Conservation (phyloP, 352 stramenopile species). For the Phytophthora pistaciae region DNA sequence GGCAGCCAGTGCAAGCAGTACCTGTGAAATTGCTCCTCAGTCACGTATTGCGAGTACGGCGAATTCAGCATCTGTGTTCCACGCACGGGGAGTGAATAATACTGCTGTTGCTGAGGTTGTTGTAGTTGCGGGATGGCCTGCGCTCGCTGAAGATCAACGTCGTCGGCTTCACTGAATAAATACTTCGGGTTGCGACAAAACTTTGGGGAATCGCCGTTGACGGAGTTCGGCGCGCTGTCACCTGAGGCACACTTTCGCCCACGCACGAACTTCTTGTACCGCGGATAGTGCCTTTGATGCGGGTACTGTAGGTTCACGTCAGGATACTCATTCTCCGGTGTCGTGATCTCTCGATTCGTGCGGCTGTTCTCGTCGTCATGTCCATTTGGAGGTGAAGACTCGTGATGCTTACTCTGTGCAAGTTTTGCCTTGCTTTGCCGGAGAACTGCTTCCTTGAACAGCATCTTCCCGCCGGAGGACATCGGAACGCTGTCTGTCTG, state of each 20-base stretch:
- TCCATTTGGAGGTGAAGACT: conserved; percentile 4
- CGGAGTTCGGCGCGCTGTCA: conserved; percentile 11
- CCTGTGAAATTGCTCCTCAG: conserved; percentile 48
- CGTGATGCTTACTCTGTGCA: conserved; percentile 16
- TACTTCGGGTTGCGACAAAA: conserved; percentile 31
- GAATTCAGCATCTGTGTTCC: conserved; percentile 22
- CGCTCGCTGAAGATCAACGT: conserved; percentile 2
- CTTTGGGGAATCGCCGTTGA: conserved; percentile 14
- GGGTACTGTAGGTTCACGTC: conserved; percentile 5
- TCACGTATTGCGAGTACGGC: conserved; percentile 29
- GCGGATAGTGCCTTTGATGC: conserved; percentile 18
- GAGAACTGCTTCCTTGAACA: conserved; percentile 69
- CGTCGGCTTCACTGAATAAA: conserved; percentile 32
- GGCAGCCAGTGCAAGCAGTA: conserved; percentile 16
- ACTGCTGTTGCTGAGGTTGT: conserved; percentile 23
- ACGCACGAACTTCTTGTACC: conserved; percentile 25
- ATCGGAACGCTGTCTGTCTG: conserved; percentile 9
- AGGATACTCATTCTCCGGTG: conserved; percentile 4
- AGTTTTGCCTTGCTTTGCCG: conserved; percentile 42
- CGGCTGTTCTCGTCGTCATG: conserved; percentile 26
- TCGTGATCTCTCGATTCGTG: conserved; percentile 10
- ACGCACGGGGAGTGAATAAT: conserved; percentile 14
- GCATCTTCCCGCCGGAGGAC: conserved; percentile 37
- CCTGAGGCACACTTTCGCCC: conserved; percentile 23
- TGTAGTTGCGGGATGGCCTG: conserved; percentile 21